phyloP scores from a whole-genome alignment of 179 eudicot species.

The Actinidia chinensis region DNA sequence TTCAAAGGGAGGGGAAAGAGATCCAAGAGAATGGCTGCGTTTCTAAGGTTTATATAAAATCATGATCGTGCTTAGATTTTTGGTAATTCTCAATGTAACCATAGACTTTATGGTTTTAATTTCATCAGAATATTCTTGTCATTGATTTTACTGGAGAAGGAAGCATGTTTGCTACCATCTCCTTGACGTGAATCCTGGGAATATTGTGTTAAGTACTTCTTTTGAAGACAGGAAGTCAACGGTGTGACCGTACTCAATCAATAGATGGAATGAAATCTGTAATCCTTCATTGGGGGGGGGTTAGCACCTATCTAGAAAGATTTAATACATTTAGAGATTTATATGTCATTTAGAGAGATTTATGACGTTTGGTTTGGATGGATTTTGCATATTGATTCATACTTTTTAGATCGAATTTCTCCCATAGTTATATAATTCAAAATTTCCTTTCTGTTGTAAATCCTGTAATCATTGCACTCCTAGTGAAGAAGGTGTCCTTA shows the following conservation, averaged over 20 bases:
- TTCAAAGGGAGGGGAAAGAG: background rate
- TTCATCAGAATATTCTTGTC: background rate
- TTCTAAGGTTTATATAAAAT: background rate
- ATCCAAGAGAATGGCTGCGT: background rate
- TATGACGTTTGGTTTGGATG: background rate
- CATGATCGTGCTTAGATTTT: background rate
- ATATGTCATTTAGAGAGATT: no score
- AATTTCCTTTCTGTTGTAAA: background rate
- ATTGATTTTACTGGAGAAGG: background rate
- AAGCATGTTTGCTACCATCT: background rate
- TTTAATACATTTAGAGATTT: background rate
- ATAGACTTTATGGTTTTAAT: background rate
- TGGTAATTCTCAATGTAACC: background rate
- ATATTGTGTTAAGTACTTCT: background rate
- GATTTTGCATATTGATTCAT: conserved; percentile 2
- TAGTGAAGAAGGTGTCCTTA: background rate
- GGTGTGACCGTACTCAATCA: background rate
- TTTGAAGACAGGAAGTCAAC: background rate
- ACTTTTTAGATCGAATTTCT: background rate
- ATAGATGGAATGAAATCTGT: background rate
- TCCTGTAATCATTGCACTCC: background rate
- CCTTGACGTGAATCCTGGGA: background rate
- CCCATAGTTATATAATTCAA: background rate
- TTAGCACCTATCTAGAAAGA: background rate
- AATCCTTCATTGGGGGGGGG: no score